These are phyloP conservation scores for Paramecium tetraurelia DNA, from an alignment of 73 alveolate species.

Conservation along the genomic window DNA sequence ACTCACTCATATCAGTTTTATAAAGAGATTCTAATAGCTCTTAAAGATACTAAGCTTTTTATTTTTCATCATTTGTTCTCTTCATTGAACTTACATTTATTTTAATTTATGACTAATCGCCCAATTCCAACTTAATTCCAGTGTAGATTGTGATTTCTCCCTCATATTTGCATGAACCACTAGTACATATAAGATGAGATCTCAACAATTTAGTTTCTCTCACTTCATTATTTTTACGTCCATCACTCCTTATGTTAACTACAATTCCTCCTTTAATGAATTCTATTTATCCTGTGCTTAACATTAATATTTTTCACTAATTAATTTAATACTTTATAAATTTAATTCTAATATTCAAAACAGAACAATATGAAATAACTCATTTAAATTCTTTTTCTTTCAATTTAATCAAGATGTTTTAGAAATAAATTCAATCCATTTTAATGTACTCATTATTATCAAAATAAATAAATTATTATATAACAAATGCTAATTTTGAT, in stretches of 20 bases:
- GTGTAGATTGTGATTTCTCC: constrained; percentile 24
- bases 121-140: background rate
- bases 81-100: background rate
- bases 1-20: constrained; percentile 4
- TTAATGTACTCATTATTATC: too few species aligned
- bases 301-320: background rate
- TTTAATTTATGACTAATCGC: background rate
- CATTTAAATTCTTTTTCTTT: too few species aligned
- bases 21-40: background rate
- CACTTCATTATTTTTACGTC: background rate
- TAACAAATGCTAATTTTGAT: too few species aligned
- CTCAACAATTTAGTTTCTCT: background rate
- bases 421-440: too few species aligned
- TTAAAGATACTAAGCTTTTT: background rate
- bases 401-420: too few species aligned
- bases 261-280: constrained; percentile 15
- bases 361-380: too few species aligned
- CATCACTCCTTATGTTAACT: constrained; percentile 4
- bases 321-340: background rate
- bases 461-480: too few species aligned
- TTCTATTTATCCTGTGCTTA: background rate
- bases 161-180: constrained; percentile 41
- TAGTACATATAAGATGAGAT: background rate
- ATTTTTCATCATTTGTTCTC: background rate
- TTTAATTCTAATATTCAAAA: background rate